These are phyloP conservation scores for Protomyces arabidopsidicola DNA, from an alignment of 1,139 yeast species.

Conservation along the genomic window DNA sequence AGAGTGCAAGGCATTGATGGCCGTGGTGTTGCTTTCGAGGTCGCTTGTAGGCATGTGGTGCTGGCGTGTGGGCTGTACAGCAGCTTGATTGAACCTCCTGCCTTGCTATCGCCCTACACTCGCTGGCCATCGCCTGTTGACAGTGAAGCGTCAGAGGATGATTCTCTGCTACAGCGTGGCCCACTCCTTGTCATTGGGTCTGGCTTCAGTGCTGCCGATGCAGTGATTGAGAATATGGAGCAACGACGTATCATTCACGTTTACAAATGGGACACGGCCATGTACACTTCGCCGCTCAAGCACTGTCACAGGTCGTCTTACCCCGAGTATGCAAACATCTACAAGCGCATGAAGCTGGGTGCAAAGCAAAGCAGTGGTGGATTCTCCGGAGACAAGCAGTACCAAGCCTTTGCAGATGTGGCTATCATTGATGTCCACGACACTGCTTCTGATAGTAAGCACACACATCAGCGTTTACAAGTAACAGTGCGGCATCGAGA, in stretches of 20 bases:
- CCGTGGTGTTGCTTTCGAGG: constrained; percentile 1
- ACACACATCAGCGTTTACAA: background rate
- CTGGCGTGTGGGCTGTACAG: constrained; percentile 40
- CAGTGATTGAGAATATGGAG: constrained; percentile 32
- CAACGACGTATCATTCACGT: constrained; percentile 35
- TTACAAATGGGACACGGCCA: constrained; percentile 37
- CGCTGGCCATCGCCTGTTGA: background rate
- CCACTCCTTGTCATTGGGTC: constrained; percentile 39
- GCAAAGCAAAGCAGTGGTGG: background rate
- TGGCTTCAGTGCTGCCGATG: constrained; percentile 42
- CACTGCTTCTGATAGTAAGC: background rate
- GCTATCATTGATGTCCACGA: constrained; percentile 31
- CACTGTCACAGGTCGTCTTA: constrained; percentile 39
- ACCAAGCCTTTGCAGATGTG: constrained; percentile 39
- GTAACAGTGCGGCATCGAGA: constrained; percentile 3
- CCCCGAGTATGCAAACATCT: constrained; percentile 39
- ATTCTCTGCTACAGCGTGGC: background rate
- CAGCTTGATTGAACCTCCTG: constrained; percentile 32
- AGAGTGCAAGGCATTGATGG: background rate
- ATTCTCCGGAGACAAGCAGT: constrained; percentile 27
- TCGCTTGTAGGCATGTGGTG: constrained; percentile 34
- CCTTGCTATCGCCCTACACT: constrained; percentile 22
- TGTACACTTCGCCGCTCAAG: constrained; percentile 36
- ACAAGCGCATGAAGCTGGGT: constrained; percentile 36
- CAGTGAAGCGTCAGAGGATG: background rate